Conservation (phyloP, 2,329 filamentous ascomycete genomes). For the Alternaria tenuissima region DNA sequence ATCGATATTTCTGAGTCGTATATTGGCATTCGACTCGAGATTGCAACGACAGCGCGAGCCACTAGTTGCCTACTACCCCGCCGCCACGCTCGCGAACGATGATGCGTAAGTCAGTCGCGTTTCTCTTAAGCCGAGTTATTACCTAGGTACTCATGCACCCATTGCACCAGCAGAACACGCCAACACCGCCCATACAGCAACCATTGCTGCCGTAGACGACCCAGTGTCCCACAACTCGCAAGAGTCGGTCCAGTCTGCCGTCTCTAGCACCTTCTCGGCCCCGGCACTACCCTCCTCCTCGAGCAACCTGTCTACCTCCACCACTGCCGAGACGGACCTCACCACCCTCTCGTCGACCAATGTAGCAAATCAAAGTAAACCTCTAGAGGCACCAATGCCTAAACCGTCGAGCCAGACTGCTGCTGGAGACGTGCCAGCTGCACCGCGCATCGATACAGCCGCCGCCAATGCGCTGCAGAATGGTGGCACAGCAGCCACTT, state of each 20-base stretch:
- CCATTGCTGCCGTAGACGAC: conserved; percentile 18
- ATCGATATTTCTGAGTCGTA: background rate
- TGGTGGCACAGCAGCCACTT: conserved; percentile 48
- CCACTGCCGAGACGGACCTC: conserved; percentile 16
- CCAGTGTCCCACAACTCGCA: conserved; percentile 40
- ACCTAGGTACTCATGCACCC: conserved; percentile 28
- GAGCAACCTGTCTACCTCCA: conserved; percentile 45
- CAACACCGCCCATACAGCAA: conserved; percentile 20
- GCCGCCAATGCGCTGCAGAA: conserved; percentile 37
- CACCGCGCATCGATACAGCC: conserved; percentile 35
- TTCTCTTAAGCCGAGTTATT: conserved; percentile 17
- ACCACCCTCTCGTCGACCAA: conserved; percentile 38
- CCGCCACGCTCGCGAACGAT: conserved; percentile 22
- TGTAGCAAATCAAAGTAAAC: conserved; percentile 56
- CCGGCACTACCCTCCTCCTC: conserved; percentile 43
- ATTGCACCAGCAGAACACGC: conserved; percentile 29
- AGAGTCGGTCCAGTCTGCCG: conserved; percentile 44
- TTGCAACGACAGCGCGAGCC: conserved; percentile 11
- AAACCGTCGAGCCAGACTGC: conserved; percentile 62
- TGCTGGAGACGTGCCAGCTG: conserved; percentile 41
- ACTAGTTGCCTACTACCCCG: conserved; percentile 26
- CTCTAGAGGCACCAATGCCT: conserved; percentile 25
- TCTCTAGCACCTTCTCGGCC: conserved; percentile 46
- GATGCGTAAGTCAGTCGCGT: conserved; percentile 32
- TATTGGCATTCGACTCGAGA: conserved; percentile 4